Evolutionary conservation across 345 rosid genomes (phyloP).

Genomic region (Pistacia atlantica): DNA sequence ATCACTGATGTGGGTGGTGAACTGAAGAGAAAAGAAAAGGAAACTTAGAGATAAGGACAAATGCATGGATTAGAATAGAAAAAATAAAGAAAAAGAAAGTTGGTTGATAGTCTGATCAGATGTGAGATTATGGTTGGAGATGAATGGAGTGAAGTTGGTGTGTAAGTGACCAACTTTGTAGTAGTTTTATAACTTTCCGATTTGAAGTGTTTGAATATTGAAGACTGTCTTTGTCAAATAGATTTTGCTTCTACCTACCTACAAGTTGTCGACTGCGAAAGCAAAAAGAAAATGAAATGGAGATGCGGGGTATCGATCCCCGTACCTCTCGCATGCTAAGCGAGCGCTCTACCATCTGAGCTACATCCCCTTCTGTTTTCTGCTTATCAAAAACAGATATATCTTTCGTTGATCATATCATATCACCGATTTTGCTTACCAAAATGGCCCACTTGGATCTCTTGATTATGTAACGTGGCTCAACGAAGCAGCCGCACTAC

Average conservation of each 20-base stretch:
- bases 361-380: slow-evolving; percentile 53
- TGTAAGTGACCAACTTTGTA: slow-evolving; percentile 15
- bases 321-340: slow-evolving; percentile 91
- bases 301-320: slow-evolving; percentile 91
- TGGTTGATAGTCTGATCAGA: slow-evolving; percentile 13
- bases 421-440: no score
- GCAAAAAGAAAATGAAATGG: slow-evolving; percentile 22
- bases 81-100: not conserved
- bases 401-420: no score
- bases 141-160: slow-evolving; percentile 15
- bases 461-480: no score
- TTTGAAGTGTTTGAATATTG: not conserved
- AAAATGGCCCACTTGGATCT: no score
- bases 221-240: not conserved
- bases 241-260: not conserved
- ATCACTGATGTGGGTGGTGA: not conserved
- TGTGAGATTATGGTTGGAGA: not conserved
- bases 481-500: no score
- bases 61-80: no score
- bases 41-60: no score
- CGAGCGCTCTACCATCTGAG: slow-evolving; percentile 94
- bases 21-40: not conserved
- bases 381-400: no score
- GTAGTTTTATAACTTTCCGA: not conserved
- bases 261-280: not conserved